These are phyloP conservation scores for Neofusicoccum kwambonambiense DNA, from an alignment of 2,329 filamentous ascomycete species.

Conservation along the genomic window DNA sequence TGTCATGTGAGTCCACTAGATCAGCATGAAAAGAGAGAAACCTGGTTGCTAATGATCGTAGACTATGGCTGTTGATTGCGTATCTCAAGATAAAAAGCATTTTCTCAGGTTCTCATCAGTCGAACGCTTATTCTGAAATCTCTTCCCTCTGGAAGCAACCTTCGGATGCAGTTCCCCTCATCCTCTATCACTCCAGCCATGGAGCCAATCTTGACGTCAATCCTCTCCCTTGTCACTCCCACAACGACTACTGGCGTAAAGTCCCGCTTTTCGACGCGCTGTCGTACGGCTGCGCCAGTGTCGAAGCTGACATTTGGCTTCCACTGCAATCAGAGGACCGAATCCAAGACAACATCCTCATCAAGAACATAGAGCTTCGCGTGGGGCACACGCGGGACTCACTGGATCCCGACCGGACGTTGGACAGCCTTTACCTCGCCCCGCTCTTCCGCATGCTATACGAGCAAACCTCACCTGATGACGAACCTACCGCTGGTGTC, in stretches of 20 bases:
- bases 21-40: too few species aligned
- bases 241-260: constrained; percentile 12
- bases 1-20: too few species aligned
- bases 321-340: not conserved
- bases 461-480: not conserved
- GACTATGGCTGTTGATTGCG: too few species aligned
- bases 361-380: constrained; percentile 24
- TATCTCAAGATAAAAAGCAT: too few species aligned
- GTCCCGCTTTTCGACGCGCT: constrained; percentile 42
- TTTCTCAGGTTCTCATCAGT: too few species aligned
- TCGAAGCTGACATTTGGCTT: constrained; percentile 35
- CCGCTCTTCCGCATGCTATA: constrained; percentile 17
- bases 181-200: not conserved
- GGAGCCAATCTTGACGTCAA: constrained; percentile 39
- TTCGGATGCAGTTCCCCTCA: not conserved
- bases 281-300: constrained; percentile 35
- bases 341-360: constrained; percentile 18
- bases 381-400: constrained; percentile 30
- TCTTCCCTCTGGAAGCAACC: not conserved
- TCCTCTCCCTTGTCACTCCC: constrained; percentile 31
- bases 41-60: too few species aligned
- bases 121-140: not conserved
- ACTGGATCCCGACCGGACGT: constrained; percentile 24
- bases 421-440: constrained; percentile 30
- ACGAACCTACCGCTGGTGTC: not conserved